These are phyloP conservation scores for Xylaria polymorpha DNA, from an alignment of 2,329 filamentous ascomycete species.

Conservation along the genomic window DNA sequence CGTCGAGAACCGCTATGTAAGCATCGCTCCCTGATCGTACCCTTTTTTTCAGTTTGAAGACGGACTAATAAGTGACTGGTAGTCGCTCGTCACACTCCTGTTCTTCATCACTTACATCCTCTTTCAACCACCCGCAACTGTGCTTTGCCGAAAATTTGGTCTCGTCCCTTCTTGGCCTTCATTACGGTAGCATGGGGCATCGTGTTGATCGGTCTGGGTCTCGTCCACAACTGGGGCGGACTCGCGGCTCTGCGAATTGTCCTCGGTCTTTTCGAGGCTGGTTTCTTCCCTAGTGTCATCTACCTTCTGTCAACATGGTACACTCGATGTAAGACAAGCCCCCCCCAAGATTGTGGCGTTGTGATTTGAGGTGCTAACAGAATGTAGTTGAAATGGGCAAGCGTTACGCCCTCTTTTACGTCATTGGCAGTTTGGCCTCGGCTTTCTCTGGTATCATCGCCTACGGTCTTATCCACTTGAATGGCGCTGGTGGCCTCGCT, in stretches of 20 bases:
- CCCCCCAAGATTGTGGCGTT: slow-evolving; percentile 4
- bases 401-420: slow-evolving; percentile 75
- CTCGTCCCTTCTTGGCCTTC: slow-evolving; percentile 64
- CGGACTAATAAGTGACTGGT: slow-evolving; percentile 26
- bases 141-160: slow-evolving; percentile 74
- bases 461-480: slow-evolving; percentile 75
- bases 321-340: slow-evolving; percentile 62
- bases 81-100: slow-evolving; percentile 73
- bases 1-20: slow-evolving; percentile 54
- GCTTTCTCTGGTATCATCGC: slow-evolving; percentile 77
- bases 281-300: slow-evolving; percentile 77
- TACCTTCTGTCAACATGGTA: slow-evolving; percentile 80
- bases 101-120: slow-evolving; percentile 81
- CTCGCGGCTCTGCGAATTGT: slow-evolving; percentile 68
- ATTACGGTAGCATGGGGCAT: slow-evolving; percentile 71
- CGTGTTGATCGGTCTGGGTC: slow-evolving; percentile 74
- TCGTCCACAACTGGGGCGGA: slow-evolving; percentile 63
- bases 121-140: slow-evolving; percentile 77
- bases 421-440: slow-evolving; percentile 73
- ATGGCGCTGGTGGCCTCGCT: slow-evolving; percentile 63
- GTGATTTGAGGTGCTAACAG: slow-evolving; percentile 3
- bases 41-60: neutral
- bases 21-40: neutral
- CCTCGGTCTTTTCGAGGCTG: slow-evolving; percentile 73
- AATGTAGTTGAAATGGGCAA: slow-evolving; percentile 72